Conservation (phyloP, 2,329 filamentous ascomycete genomes). For the Microdochium nivale region DNA sequence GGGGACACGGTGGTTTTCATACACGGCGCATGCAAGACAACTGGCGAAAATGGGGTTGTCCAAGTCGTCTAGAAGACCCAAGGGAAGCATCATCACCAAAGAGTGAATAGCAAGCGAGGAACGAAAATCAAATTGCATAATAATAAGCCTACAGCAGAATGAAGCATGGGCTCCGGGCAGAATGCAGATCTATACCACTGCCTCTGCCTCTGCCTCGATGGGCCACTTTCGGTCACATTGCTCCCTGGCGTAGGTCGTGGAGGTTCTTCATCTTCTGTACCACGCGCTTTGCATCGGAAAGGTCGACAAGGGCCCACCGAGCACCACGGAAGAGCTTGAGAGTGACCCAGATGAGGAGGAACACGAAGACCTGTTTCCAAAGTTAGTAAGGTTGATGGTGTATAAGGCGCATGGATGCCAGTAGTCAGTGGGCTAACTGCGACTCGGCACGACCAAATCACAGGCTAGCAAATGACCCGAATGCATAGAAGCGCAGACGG, state of each 20-base stretch:
- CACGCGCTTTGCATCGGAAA: slow-evolving; percentile 17
- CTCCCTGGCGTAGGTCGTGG: slow-evolving; percentile 11
- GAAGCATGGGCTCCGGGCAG: neutral
- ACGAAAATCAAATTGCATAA: no score
- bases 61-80: no score
- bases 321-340: slow-evolving; percentile 17
- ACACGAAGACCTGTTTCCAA: slow-evolving; percentile 16
- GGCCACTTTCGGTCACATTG: slow-evolving; percentile 4
- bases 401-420: no score
- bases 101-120: neutral
- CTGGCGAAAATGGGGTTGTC: no score
- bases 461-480: neutral
- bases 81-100: no score
- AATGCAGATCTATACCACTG: neutral
- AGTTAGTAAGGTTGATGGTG: no score
- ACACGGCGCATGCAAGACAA: no score
- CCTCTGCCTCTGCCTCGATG: no score
- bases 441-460: neutral
- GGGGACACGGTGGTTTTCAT: no score
- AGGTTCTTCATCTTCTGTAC: slow-evolving; percentile 18
- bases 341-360: slow-evolving; percentile 17
- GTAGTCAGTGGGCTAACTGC: no score
- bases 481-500: neutral
- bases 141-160: no score
- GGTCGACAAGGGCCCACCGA: slow-evolving; percentile 20